Evolutionary conservation across 179 eudicot species (phyloP), one percentile per base, ranked within the genome.

Genomic region (Pouteria campechiana): DNA sequence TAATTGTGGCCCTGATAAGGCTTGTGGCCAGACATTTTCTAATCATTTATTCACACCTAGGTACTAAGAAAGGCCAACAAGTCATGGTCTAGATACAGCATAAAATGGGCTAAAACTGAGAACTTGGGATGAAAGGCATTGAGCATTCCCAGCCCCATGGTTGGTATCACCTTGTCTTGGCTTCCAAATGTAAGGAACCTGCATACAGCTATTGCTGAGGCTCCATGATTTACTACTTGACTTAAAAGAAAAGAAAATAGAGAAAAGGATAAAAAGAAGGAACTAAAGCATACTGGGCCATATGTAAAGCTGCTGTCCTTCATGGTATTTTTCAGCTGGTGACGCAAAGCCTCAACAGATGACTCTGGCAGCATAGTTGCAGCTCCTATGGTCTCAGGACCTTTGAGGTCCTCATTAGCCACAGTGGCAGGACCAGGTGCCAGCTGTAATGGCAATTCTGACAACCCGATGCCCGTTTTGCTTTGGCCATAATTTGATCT

Each of bases 371-470:
- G 43, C 49, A 55, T 69, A 22, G 37, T 45, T 28, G 50, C 64
- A 27, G 51, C 66, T 19, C 51, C n/a, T 37, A 57, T 45, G 33
- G 67, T 31, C 57, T 73, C 72, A n/a, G 36, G 57, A 50, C 53
- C 51, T 45, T 46, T 67, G 17, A 21, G 35, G 37, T 61, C 73
- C 50, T 33, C 58, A 48, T 72, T 75, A 44, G 53, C 60, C 4
- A 61, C 58, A 50, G 50, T 41, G 52, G 54, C 69, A 54, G 64
- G 46, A 48, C 40, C 38, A 35, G 73, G 64, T 45, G 70, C 52
- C 29, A 58, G 34, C 34, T 55, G 75, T 31, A 71, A 61, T 24
- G 74, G 85, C 52, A 82, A 70, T 14, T 75, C 78, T 13, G 65
- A 67, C n/a, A n/a, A n/a, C 20, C 51, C 67, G 15, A 39, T 33